Conservation (phyloP, 83 land plant species). For the Picea abies region DNA sequence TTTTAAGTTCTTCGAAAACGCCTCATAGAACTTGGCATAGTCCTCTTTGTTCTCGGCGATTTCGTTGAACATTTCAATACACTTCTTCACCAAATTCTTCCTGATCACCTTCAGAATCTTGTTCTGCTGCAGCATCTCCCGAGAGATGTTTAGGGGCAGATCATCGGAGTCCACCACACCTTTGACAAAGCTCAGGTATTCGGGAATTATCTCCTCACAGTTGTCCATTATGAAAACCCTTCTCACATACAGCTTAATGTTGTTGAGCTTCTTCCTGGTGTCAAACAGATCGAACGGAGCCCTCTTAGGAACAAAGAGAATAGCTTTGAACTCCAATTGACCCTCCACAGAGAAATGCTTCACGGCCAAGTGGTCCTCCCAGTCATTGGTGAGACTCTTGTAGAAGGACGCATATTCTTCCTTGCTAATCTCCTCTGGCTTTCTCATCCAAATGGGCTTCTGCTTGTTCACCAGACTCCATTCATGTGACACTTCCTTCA, state of each 20-base stretch:
- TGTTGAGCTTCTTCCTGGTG: slow-evolving; percentile 42
- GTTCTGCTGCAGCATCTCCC: slow-evolving; percentile 51
- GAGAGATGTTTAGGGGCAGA: slow-evolving; percentile 16
- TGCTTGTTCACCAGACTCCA: slow-evolving; percentile 77
- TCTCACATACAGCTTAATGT: slow-evolving; percentile 80
- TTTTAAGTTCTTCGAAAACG: slow-evolving; percentile 66
- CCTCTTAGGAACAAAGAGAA: slow-evolving; percentile 73
- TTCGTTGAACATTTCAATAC: slow-evolving; percentile 64
- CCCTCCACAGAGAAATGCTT: slow-evolving; percentile 85
- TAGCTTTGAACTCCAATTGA: slow-evolving; percentile 78
- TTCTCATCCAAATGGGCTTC: slow-evolving; percentile 81
- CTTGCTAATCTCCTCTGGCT: slow-evolving; percentile 78
- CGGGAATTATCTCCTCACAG: slow-evolving; percentile 65
- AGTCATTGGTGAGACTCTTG: slow-evolving; percentile 83
- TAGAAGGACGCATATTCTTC: slow-evolving; percentile 82
- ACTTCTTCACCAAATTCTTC: slow-evolving; percentile 69
- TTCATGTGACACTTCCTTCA: slow-evolving; percentile 77
- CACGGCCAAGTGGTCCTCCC: slow-evolving; percentile 81
- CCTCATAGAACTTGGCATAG: slow-evolving; percentile 60
- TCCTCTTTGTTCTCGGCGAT: slow-evolving; percentile 69
- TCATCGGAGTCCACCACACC: slow-evolving; percentile 85
- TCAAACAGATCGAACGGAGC: slow-evolving; percentile 41
- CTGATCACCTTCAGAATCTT: slow-evolving; percentile 68
- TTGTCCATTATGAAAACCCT: slow-evolving; percentile 74
- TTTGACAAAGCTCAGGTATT: slow-evolving; percentile 70